A percentile compares a stretch with the other conserved stretches of the same genome.
Conservation (phyloP, 768 basidiomycete genomes). For the Leucocoprinus leucothites region DNA sequence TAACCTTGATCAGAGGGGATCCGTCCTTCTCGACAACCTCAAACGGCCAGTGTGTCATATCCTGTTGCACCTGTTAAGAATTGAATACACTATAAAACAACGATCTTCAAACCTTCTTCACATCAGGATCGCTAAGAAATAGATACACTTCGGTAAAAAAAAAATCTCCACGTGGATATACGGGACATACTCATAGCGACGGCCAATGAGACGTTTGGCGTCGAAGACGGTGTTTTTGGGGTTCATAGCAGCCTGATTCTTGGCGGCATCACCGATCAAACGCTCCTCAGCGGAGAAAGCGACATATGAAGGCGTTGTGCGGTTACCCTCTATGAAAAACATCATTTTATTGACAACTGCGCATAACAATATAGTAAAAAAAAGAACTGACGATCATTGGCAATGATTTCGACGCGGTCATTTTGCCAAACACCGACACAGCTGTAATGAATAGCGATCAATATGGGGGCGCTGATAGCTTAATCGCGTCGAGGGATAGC, state of each 20-base stretch:
- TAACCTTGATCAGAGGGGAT: conserved; percentile 93
- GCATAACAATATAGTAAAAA: background rate
- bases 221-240: conserved; percentile 98
- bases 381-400: conserved; percentile 80
- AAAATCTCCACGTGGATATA: background rate
- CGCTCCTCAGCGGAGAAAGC: conserved; percentile 96
- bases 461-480: conserved; percentile 11
- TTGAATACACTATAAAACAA: conserved; percentile 13
- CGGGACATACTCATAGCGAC: conserved; percentile 81
- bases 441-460: conserved; percentile 34
- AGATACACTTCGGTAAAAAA: conserved; percentile 6
- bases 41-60: conserved; percentile 98
- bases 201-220: conserved; percentile 98
- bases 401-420: conserved; percentile 99
- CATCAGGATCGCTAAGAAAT: conserved; percentile 75
- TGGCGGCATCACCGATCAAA: conserved; percentile 97
- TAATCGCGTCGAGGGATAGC: conserved; percentile 22
- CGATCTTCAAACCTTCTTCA: conserved; percentile 66
- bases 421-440: conserved; percentile 99
- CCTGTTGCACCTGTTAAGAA: conserved; percentile 41
- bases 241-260: conserved; percentile 99
- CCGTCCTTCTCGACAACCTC: conserved; percentile 95
- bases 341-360: conserved; percentile 1
- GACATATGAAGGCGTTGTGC: conserved; percentile 99
- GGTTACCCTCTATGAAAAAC: conserved; percentile 79